A percentile compares a stretch with the other conserved stretches of the same genome.
These are phyloP conservation scores for Epichloe bromicola DNA, from an alignment of 2,329 filamentous ascomycete species.

Conservation along the genomic window DNA sequence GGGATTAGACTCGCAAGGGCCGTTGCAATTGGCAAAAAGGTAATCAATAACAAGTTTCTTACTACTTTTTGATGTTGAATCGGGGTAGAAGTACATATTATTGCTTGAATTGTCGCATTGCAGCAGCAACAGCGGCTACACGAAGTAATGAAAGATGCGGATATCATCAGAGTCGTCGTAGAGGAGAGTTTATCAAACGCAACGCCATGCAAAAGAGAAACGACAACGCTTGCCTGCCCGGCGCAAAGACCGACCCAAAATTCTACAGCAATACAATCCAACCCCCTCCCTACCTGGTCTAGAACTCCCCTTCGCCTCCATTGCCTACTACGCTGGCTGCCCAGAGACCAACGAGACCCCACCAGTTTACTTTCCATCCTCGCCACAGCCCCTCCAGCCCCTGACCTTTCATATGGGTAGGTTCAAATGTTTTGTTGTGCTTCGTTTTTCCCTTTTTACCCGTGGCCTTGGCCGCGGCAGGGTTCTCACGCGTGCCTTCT, in stretches of 20 bases:
- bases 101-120: neutral
- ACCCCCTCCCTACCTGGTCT: conserved; percentile 8
- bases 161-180: conserved; percentile 19
- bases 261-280: conserved; percentile 7
- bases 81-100: neutral
- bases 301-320: conserved; percentile 49
- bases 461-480: conserved; percentile 21
- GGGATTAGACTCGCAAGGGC: conserved; percentile 21
- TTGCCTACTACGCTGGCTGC: conserved; percentile 50
- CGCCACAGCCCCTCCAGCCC: conserved; percentile 56
- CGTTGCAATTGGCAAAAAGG: conserved; percentile 27
- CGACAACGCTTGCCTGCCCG: neutral
- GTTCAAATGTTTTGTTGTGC: conserved; percentile 17
- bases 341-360: conserved; percentile 65
- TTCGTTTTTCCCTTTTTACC: conserved; percentile 21
- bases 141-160: conserved; percentile 11
- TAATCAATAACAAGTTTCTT: conserved; percentile 34
- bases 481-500: conserved; percentile 51
- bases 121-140: conserved; percentile 10
- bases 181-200: conserved; percentile 4
- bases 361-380: conserved; percentile 67
- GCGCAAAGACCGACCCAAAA: conserved; percentile 1
- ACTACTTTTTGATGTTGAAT: no score
- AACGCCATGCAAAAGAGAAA: conserved; percentile 5
- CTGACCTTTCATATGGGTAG: conserved; percentile 44